phyloP scores from a whole-genome alignment of 2,329 filamentous ascomycete genomes.

The Aspergillus sojae region DNA sequence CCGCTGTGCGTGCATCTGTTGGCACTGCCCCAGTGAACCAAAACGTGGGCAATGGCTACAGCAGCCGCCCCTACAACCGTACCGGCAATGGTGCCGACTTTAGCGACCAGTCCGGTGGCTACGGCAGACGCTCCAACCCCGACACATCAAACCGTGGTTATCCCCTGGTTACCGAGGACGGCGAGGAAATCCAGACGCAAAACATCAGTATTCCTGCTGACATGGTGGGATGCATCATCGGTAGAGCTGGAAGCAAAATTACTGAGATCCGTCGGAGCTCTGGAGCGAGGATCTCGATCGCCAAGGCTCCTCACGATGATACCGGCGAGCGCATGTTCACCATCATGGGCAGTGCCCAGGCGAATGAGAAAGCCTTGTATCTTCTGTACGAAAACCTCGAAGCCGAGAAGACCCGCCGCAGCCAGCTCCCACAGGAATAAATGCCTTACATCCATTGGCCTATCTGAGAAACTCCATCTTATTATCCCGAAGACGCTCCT shows the following conservation, averaged over 20 bases:
- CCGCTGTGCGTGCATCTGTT: constrained; percentile 81
- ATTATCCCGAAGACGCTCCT: constrained; percentile 1
- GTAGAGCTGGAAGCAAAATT: constrained; percentile 92
- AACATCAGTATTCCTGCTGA: constrained; percentile 99
- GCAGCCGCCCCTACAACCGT: constrained; percentile 76
- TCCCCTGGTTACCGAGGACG: constrained; percentile 90
- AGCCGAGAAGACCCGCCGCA: constrained; percentile 97
- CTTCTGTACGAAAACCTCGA: constrained; percentile 98
- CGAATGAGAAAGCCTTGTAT: constrained; percentile 94
- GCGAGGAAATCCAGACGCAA: constrained; percentile 96
- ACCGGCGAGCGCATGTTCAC: constrained; percentile 99
- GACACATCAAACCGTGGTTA: constrained; percentile 79
- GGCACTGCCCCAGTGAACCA: constrained; percentile 58
- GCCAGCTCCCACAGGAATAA: constrained; percentile 69
- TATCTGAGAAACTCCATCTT: neutral
- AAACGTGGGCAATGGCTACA: constrained; percentile 55
- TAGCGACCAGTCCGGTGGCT: constrained; percentile 75
- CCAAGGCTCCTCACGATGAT: constrained; percentile 94
- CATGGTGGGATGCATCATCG: constrained; percentile 99
- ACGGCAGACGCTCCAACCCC: constrained; percentile 78
- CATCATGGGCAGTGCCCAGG: constrained; percentile 91
- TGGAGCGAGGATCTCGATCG: constrained; percentile 94
- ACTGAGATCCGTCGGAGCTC: constrained; percentile 98
- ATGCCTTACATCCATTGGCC: constrained; percentile 6
- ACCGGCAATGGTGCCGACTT: constrained; percentile 98